phyloP scores from a whole-genome alignment of 2,329 filamentous ascomycete genomes.

The Paraphaeosphaeria minitans region DNA sequence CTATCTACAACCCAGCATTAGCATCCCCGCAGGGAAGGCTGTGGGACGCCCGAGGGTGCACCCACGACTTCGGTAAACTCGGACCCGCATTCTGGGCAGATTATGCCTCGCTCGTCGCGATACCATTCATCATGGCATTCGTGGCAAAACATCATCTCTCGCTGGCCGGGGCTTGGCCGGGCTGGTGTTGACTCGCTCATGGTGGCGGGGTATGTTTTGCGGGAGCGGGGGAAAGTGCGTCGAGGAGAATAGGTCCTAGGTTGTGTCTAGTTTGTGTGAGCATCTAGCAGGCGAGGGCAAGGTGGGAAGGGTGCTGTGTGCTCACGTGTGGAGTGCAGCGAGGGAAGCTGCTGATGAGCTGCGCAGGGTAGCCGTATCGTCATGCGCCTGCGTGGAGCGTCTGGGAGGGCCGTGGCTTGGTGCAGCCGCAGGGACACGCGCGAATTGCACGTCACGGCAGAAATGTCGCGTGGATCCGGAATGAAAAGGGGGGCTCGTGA shows the following conservation, averaged over 20 bases:
- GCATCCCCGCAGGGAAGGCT: slow-evolving; percentile 11
- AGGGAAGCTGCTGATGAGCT: slow-evolving; percentile 17
- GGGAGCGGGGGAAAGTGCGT: slow-evolving; percentile 3
- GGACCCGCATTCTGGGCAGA: slow-evolving; percentile 76
- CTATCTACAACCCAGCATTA: slow-evolving; percentile 46
- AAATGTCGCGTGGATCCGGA: background rate
- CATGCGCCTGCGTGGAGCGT: slow-evolving; percentile 30
- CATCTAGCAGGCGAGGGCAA: slow-evolving; percentile 1
- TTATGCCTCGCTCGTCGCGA: slow-evolving; percentile 68
- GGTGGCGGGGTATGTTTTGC: slow-evolving; percentile 11
- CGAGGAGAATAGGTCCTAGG: slow-evolving; percentile 10
- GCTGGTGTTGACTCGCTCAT: slow-evolving; percentile 30
- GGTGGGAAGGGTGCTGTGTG: slow-evolving; percentile 8
- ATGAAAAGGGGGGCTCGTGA: slow-evolving; percentile 11
- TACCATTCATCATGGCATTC: slow-evolving; percentile 82
- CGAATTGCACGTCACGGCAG: background rate
- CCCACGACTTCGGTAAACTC: slow-evolving; percentile 88
- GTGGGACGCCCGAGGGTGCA: slow-evolving; percentile 23
- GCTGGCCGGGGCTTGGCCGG: slow-evolving; percentile 30
- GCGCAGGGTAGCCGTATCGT: slow-evolving; percentile 22
- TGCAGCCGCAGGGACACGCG: slow-evolving; percentile 20
- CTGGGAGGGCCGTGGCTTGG: slow-evolving; percentile 23
- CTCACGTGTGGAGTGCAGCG: slow-evolving; percentile 20
- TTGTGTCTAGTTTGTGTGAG: slow-evolving; percentile 13
- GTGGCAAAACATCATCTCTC: slow-evolving; percentile 85